Conservation (phyloP, 768 basidiomycete species). For the Hypsizygus marmoreus region DNA sequence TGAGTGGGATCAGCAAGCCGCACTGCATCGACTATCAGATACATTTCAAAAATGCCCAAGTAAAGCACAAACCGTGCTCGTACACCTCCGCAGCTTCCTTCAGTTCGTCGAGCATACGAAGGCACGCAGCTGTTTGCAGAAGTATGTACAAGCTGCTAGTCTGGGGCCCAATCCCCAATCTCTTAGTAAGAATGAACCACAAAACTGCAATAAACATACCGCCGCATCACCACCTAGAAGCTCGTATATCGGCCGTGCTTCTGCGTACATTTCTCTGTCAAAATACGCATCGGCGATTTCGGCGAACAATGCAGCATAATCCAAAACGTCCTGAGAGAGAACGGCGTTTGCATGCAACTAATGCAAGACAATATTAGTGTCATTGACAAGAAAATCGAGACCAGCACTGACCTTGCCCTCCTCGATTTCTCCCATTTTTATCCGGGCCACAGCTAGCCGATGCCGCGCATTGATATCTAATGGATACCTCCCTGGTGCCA, state of each 20-base stretch:
- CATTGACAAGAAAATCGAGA: background rate
- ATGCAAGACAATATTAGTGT: background rate
- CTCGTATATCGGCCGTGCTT: constrained; percentile 82
- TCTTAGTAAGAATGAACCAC: constrained; percentile 1
- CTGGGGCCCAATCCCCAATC: constrained; percentile 34
- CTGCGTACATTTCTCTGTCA: constrained; percentile 71
- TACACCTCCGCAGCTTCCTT: constrained; percentile 83
- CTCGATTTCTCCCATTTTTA: constrained; percentile 75
- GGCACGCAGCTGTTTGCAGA: constrained; percentile 79
- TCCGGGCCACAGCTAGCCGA: constrained; percentile 78
- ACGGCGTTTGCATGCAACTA: constrained; percentile 81
- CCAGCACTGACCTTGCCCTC: constrained; percentile 72
- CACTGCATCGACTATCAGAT: constrained; percentile 44
- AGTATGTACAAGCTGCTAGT: constrained; percentile 74
- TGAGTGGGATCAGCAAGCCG: constrained; percentile 71
- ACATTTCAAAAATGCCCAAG: background rate
- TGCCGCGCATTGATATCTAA: constrained; percentile 82
- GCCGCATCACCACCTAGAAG: constrained; percentile 72
- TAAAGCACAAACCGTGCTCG: constrained; percentile 46
- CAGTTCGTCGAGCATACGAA: constrained; percentile 73
- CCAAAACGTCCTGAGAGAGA: constrained; percentile 66
- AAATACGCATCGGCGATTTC: constrained; percentile 89
- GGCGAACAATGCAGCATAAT: constrained; percentile 76
- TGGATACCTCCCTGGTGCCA: constrained; percentile 58
- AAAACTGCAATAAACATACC: constrained; percentile 42